phyloP scores from a whole-genome alignment of 345 rosid species.

The Barbarea vulgaris region DNA sequence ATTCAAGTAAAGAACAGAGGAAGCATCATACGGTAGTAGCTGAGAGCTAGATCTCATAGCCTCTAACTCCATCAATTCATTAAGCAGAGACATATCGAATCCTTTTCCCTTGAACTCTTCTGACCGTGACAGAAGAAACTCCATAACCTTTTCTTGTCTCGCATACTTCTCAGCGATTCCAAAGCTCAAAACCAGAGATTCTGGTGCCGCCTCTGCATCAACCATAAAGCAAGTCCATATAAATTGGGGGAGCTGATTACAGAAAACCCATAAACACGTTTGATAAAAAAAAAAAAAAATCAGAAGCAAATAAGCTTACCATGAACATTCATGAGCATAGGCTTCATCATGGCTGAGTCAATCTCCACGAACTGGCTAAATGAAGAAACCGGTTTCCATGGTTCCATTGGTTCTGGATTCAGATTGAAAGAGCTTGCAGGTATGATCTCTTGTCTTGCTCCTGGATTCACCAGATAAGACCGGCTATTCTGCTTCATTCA shows the following conservation, averaged over 20 bases:
- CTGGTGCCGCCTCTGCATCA: constrained; percentile 46
- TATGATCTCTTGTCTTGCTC: constrained; percentile 50
- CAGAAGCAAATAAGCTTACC: constrained; percentile 48
- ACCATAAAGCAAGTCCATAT: constrained; percentile 17
- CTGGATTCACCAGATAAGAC: constrained; percentile 46
- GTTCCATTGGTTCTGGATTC: constrained; percentile 47
- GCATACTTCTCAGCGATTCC: constrained; percentile 35
- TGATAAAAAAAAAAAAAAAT: not conserved
- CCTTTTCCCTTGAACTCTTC: constrained; percentile 52
- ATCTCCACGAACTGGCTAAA: constrained; percentile 47
- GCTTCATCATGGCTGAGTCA: constrained; percentile 45
- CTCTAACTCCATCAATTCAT: constrained; percentile 55
- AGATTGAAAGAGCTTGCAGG: constrained; percentile 47
- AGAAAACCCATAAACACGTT: not conserved
- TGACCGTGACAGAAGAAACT: constrained; percentile 56
- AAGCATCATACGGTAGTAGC: constrained; percentile 26
- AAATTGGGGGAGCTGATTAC: not conserved
- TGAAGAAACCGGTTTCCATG: constrained; percentile 48
- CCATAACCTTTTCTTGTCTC: constrained; percentile 57
- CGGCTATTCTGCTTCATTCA: constrained; percentile 51
- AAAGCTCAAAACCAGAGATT: constrained; percentile 26
- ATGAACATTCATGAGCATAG: constrained; percentile 56
- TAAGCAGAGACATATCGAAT: constrained; percentile 51
- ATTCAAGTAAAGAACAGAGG: constrained; percentile 58
- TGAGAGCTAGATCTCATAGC: constrained; percentile 43